Evolutionary conservation across 805 yeast genomes (phyloP).

Genomic region (Citeromyces nyonsensis): DNA sequence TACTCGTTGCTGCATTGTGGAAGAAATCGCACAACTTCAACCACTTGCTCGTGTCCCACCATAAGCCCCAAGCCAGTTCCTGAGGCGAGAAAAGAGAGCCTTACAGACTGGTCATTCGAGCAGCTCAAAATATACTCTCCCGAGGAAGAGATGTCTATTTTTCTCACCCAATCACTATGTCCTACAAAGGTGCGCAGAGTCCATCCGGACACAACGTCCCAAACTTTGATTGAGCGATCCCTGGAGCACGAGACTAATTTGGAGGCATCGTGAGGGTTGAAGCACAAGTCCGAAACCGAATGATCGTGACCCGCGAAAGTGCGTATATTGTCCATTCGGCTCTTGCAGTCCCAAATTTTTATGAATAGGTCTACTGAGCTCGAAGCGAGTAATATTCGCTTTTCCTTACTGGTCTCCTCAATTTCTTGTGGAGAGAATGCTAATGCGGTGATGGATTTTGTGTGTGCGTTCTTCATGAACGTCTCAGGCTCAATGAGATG

Average conservation of each 20-base stretch:
- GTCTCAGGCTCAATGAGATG: slow-evolving; percentile 46
- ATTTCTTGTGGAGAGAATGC: slow-evolving; percentile 34
- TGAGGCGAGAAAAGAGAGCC: slow-evolving; percentile 43
- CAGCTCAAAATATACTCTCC: slow-evolving; percentile 56
- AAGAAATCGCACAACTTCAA: slow-evolving; percentile 57
- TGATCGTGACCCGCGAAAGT: slow-evolving; percentile 81
- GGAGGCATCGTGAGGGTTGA: slow-evolving; percentile 28
- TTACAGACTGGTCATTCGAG: slow-evolving; percentile 62
- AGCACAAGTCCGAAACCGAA: slow-evolving; percentile 50
- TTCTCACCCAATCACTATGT: slow-evolving; percentile 83
- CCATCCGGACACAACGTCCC: slow-evolving; percentile 61
- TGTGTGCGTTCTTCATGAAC: slow-evolving; percentile 54
- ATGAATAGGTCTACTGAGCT: slow-evolving; percentile 38
- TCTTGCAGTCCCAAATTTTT: slow-evolving; percentile 47
- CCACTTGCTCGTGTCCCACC: slow-evolving; percentile 71
- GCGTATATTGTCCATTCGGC: slow-evolving; percentile 20
- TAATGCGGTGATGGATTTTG: slow-evolving; percentile 47
- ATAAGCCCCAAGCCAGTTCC: slow-evolving; percentile 57
- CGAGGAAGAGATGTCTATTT: slow-evolving; percentile 28
- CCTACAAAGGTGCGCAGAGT: slow-evolving; percentile 52
- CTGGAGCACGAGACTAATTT: slow-evolving; percentile 47
- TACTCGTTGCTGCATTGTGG: slow-evolving; percentile 33
- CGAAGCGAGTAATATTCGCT: slow-evolving; percentile 23
- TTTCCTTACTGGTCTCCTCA: slow-evolving; percentile 5
- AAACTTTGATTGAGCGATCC: slow-evolving; percentile 41